Conservation (phyloP, 2,329 filamentous ascomycete genomes). For the Pseudogymnoascus sp. region DNA sequence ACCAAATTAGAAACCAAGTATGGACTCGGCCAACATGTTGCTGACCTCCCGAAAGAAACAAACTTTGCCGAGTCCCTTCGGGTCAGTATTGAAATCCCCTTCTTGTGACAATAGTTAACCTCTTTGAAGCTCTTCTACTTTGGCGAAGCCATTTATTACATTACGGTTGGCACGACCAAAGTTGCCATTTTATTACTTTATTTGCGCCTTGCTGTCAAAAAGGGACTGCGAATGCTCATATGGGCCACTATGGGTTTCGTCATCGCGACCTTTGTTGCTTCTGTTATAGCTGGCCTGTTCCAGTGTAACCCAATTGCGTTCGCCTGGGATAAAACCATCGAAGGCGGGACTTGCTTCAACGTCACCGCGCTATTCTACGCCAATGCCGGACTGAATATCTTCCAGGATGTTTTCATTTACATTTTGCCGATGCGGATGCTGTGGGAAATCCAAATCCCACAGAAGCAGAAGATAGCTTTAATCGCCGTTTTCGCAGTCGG, state of each 20-base stretch:
- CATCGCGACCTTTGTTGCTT: conserved; percentile 12
- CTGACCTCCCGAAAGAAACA: conserved; percentile 1
- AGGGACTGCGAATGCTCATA: neutral
- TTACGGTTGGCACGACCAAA: conserved; percentile 5
- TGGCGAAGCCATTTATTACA: conserved; percentile 1
- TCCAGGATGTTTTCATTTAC: conserved; percentile 18
- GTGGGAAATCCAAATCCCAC: conserved; percentile 15
- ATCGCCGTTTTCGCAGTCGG: conserved; percentile 20
- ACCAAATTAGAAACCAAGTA: neutral
- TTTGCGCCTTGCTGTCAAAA: conserved; percentile 3
- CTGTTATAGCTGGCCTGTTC: conserved; percentile 18
- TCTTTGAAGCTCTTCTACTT: neutral
- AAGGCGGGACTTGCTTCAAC: conserved; percentile 4
- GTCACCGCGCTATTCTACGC: conserved; percentile 7
- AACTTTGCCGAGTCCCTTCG: conserved; percentile 7
- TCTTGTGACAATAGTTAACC: neutral
- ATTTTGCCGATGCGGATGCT: conserved; percentile 17
- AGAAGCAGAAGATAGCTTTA: conserved; percentile 18
- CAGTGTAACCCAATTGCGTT: conserved; percentile 25
- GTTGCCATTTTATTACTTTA: neutral
- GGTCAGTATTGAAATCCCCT: neutral
- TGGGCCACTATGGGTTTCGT: conserved; percentile 3
- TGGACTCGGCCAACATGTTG: neutral
- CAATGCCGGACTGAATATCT: conserved; percentile 18
- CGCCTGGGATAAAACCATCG: conserved; percentile 27